Evolutionary conservation across 768 basidiomycete species (phyloP).

Genomic region (Kwoniella pini): DNA sequence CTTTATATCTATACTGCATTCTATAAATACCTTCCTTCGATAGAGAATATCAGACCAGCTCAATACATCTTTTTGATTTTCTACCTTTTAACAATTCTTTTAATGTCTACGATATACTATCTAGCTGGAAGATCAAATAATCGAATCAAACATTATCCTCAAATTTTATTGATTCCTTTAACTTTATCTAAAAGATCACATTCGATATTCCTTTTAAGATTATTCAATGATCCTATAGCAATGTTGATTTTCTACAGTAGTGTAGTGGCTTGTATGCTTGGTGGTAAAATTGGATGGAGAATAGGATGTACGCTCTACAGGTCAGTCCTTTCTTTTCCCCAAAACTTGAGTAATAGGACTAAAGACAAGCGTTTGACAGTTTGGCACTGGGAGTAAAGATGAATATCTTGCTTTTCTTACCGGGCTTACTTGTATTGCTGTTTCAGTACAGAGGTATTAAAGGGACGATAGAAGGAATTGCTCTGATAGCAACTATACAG

Average conservation of each 20-base stretch:
- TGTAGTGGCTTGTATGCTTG: slow-evolving; percentile 66
- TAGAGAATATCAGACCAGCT: slow-evolving; percentile 61
- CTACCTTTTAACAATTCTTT: slow-evolving; percentile 67
- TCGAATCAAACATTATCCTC: slow-evolving; percentile 58
- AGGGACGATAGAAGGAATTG: slow-evolving; percentile 26
- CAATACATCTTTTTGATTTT: slow-evolving; percentile 77
- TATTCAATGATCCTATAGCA: slow-evolving; percentile 88
- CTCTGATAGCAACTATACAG: slow-evolving; percentile 44
- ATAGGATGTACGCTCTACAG: slow-evolving; percentile 63
- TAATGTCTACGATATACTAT: slow-evolving; percentile 70
- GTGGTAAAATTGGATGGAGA: slow-evolving; percentile 60
- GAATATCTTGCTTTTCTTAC: slow-evolving; percentile 86
- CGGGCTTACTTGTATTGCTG: slow-evolving; percentile 77
- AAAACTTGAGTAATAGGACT: not conserved
- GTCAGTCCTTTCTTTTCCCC: slow-evolving; percentile 57
- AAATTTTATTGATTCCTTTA: slow-evolving; percentile 58
- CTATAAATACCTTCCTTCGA: slow-evolving; percentile 61
- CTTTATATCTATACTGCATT: slow-evolving; percentile 76
- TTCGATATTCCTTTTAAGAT: slow-evolving; percentile 83
- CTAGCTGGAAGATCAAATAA: slow-evolving; percentile 40
- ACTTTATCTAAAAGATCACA: slow-evolving; percentile 90
- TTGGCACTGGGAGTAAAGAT: slow-evolving; percentile 89
- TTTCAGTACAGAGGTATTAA: slow-evolving; percentile 62
- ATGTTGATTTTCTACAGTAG: slow-evolving; percentile 63
- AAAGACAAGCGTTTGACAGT: too few relatives aligned